phyloP scores from a whole-genome alignment of 352 stramenopile species.

The Blastocystis sp. region DNA sequence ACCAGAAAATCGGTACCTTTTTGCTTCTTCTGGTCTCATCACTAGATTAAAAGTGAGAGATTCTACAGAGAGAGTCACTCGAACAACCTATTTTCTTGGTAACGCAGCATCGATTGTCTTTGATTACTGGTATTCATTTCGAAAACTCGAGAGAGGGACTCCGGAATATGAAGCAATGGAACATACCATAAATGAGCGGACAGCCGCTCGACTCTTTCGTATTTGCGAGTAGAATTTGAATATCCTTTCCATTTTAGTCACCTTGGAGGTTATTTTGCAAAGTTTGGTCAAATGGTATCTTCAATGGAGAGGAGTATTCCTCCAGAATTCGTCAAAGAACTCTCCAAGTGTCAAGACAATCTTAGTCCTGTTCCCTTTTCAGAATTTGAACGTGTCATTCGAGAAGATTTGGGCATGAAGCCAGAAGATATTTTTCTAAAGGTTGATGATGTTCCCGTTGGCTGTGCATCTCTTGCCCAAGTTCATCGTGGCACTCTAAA shows the following conservation, averaged over 20 bases:
- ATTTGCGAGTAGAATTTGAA: constrained; percentile 7
- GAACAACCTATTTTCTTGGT: constrained; percentile 1
- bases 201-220: neutral
- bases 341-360: constrained; percentile 56
- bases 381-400: constrained; percentile 37
- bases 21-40: neutral
- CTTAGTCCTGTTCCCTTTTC: constrained; percentile 45
- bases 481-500: constrained; percentile 19
- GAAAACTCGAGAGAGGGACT: constrained; percentile 32
- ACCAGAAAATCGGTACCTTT: constrained; percentile 37
- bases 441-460: constrained; percentile 33
- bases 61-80: neutral
- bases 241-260: neutral
- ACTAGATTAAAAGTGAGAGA: constrained; percentile 6
- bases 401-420: constrained; percentile 46
- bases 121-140: constrained; percentile 63
- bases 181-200: constrained; percentile 48
- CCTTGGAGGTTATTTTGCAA: constrained; percentile 61
- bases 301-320: constrained; percentile 23
- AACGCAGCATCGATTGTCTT: neutral
- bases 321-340: neutral
- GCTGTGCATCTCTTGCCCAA: constrained; percentile 56
- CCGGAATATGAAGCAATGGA: constrained; percentile 26
- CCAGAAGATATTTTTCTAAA: constrained; percentile 2
- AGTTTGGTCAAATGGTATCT: constrained; percentile 62